Conservation (phyloP, 2,329 filamentous ascomycete genomes). For the Pestalotiopsis fici region DNA sequence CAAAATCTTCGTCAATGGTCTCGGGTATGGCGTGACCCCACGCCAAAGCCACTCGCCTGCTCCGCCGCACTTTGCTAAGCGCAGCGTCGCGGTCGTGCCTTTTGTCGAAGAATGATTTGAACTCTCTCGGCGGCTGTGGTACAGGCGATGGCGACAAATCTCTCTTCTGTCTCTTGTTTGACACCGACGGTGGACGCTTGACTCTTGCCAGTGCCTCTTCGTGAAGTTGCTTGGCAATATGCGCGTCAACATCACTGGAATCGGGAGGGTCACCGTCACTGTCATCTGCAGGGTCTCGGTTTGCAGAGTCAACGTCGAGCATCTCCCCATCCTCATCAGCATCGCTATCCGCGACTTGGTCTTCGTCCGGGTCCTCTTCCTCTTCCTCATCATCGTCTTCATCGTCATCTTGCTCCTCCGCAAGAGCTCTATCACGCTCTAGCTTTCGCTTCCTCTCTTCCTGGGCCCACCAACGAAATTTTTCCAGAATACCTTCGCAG, state of each 20-base stretch:
- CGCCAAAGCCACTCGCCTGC: constrained; percentile 70
- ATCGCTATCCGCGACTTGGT: constrained; percentile 21
- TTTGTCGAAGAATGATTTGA: constrained; percentile 86
- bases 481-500: constrained; percentile 78
- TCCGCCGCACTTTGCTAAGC: constrained; percentile 70
- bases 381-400: constrained; percentile 38
- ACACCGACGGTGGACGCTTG: constrained; percentile 22
- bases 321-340: constrained; percentile 39
- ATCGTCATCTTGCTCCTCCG: constrained; percentile 40
- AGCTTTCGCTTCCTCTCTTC: constrained; percentile 84
- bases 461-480: constrained; percentile 84
- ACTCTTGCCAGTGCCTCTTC: constrained; percentile 58
- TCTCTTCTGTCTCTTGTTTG: constrained; percentile 20
- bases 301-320: constrained; percentile 21
- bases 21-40: constrained; percentile 85
- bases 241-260: constrained; percentile 70
- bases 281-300: constrained; percentile 29
- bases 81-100: constrained; percentile 78
- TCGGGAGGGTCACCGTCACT: constrained; percentile 59
- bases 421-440: constrained; percentile 68
- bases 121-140: constrained; percentile 55
- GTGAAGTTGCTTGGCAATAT: constrained; percentile 73
- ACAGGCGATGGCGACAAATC: constrained; percentile 29
- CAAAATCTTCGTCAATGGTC: constrained; percentile 69
- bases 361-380: constrained; percentile 17